Evolutionary conservation across 2,329 filamentous ascomycete genomes (phyloP), one percentile per base, ranked within the genome.

Genomic region (Furcasterigmium sp.): DNA sequence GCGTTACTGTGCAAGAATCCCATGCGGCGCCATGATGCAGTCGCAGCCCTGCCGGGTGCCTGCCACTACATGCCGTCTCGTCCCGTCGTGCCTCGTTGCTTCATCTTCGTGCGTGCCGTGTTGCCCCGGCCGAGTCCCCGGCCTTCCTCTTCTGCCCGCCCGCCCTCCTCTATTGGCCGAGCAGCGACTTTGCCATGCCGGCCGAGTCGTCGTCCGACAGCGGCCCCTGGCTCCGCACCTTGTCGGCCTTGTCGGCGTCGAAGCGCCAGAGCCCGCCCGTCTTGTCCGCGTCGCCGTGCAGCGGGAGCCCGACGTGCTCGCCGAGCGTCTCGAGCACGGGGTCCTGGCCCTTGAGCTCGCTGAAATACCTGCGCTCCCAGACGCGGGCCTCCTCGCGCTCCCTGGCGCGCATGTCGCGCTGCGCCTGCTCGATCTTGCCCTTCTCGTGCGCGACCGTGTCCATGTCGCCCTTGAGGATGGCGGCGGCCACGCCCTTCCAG

Each of bases 321-420:
- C 73, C 76, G 10, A 80, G 62, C 10, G 54, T 49, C 40, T 63
- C 55, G 13, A 81, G 69, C 1, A 70, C 61, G 8, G 60, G 48
- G 46, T 81, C 77, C 0, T 58, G 47, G 15, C 64, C 67, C 47
- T 72, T 58, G 56, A 76, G 55, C 56, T 63, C 56, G 45, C 72
- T 79, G 68, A 97, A 98, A 70, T 93, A 97, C 43, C 85, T 77
- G 37, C 90, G 77, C 57, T 90, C 78, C 91, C 93, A 98, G 32
- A 79, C 72, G 35, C 76, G 76, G 17, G 82, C 82, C 53, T 90
- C 86, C n/a, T 77, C 74, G 55, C 80, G 80, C 62, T 96, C 91
- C 56, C 80, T 73, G 60, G 79, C 78, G 50, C 91, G 81, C 67
- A 71, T 57, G 81, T 73, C 63, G 78, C 87, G 82, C 72, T 97